Evolutionary conservation across 2,329 filamentous ascomycete species (phyloP).

Genomic region (Phaeosphaeria sp.): DNA sequence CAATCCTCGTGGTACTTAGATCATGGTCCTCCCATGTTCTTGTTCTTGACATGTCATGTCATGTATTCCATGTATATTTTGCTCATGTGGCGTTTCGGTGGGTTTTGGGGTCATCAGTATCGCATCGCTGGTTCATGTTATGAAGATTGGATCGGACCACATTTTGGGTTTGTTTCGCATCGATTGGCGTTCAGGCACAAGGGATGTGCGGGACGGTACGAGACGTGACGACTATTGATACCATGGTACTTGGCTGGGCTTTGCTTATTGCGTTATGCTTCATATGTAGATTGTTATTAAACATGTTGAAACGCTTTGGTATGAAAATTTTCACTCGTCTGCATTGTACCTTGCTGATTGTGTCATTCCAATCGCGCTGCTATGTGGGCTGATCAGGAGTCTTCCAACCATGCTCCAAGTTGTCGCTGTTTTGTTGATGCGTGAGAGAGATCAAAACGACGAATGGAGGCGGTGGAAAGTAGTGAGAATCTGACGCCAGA

Average conservation of each 20-base stretch:
- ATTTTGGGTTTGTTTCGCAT: not conserved
- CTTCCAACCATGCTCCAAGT: no score
- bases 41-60: not conserved
- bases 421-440: no score
- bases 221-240: not conserved
- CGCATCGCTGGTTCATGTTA: not conserved
- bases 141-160: not conserved
- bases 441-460: no score
- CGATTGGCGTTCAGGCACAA: not conserved
- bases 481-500: no score
- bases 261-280: not conserved
- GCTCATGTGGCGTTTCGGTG: not conserved
- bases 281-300: not conserved
- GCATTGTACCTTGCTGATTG: no score
- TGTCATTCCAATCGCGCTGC: no score
- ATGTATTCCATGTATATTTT: not conserved
- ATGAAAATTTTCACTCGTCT: no score
- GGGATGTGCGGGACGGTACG: not conserved
- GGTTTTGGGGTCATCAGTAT: not conserved
- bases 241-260: not conserved
- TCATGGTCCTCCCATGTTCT: not conserved
- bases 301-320: no score
- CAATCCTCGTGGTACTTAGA: not conserved
- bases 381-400: no score
- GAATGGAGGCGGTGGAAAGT: no score